Conservation (phyloP, 2,329 filamentous ascomycete genomes). For the Mariannaea sp. region DNA sequence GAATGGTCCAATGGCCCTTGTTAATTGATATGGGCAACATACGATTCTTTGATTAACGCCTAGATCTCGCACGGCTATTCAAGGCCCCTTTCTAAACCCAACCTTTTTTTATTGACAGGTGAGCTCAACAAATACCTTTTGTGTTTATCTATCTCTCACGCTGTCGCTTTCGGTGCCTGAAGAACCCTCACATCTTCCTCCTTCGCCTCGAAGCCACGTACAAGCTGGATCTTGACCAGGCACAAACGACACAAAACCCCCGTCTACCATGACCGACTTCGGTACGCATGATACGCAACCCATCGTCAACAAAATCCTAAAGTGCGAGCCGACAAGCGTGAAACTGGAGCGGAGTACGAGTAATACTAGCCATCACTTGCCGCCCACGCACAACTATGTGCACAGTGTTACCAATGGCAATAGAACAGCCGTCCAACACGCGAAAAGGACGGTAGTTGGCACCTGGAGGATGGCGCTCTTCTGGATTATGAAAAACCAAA, state of each 20-base stretch:
- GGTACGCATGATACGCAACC: slow-evolving; percentile 1
- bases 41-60: not conserved
- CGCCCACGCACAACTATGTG: slow-evolving; percentile 3
- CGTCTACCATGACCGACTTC: slow-evolving; percentile 9
- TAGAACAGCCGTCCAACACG: not conserved
- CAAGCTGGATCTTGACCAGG: not conserved
- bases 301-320: slow-evolving; percentile 2
- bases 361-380: not conserved
- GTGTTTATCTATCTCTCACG: not conserved
- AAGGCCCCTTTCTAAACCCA: not conserved
- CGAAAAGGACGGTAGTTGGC: slow-evolving; percentile 3
- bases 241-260: not conserved
- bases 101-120: not conserved
- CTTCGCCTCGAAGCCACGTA: not conserved
- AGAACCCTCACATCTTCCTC: not conserved
- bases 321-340: not conserved
- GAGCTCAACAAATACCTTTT: no score
- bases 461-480: not conserved
- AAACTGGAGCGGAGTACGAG: slow-evolving; percentile 2
- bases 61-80: not conserved
- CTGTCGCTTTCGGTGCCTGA: not conserved
- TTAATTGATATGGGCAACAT: not conserved
- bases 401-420: slow-evolving; percentile 8
- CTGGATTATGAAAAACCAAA: slow-evolving; percentile 16
- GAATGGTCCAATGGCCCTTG: not conserved